Base-by-base conservation (phyloP, 345 rosid species). In the Leavenworthia alabamica region DNA sequence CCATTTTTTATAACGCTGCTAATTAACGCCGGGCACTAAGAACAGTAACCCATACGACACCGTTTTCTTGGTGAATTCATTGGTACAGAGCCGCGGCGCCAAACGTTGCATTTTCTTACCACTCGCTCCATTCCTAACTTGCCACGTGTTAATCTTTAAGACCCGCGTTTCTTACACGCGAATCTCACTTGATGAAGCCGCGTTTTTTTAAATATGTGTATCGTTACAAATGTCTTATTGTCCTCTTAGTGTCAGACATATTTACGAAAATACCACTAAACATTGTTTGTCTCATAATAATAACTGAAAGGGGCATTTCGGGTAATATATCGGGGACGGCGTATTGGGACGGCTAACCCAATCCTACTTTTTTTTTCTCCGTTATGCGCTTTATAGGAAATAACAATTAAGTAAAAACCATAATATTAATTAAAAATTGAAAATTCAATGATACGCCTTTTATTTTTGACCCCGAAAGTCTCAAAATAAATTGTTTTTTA, bases 391-490 rank as follows among this genome's bases (percentile, higher is more conserved):
- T 71, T 64, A 56, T 56, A 26, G 35, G 55, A 26, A 48, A 48
- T 41, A 11, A 27, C 48, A 69, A 53, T 12, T 53, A n/a, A 16
- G 48, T 37, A 23, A 42, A 42, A 44, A 44, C 23, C 11, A 15
- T 15, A 11, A 4, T 17, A 53, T 16, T 32, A 51, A 20, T 53
- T 20, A 10, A 43, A 19, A 31, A 41, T 1, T 29, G 47, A 15
- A 54, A 36, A 62, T 37, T 39, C 58, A 62, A 55, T 37, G 74
- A 71, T 71, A 56, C 48, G 53, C 42, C 70, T 71, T 71, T 64
- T 54, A 80, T 76, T 76, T 80, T 78, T 63, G 71, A 32, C 70
- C 67, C 79, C 51, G 48, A 81, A 78, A 77, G 78, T 72, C 68
- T 73, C 10, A 5, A 70, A 73, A 79, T 73, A 48, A 37, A 72